phyloP scores from a whole-genome alignment of 495 filamentous ascomycete genomes.

The Aspergillus saccharolyticus region DNA sequence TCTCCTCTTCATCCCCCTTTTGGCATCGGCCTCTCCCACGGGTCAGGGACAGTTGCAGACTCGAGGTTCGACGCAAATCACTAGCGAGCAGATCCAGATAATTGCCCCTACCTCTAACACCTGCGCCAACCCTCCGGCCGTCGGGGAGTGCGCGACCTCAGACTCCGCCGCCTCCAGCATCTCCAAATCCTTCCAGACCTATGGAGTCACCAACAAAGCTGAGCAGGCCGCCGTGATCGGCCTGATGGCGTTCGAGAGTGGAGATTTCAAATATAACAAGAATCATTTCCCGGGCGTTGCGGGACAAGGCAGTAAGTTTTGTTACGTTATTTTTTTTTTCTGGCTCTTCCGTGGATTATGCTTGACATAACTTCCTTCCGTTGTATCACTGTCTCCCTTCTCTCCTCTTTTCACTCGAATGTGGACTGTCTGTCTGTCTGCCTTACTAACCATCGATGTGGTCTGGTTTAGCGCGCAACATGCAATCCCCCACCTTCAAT shows the following conservation, averaged over 20 bases:
- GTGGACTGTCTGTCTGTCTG: too few species aligned
- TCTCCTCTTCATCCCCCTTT: conserved; percentile 16
- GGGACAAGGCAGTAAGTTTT: conserved; percentile 65
- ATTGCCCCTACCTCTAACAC: conserved; percentile 42
- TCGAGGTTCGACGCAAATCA: conserved; percentile 18
- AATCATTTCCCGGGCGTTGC: conserved; percentile 56
- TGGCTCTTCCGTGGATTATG: neutral
- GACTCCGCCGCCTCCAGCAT: conserved; percentile 56
- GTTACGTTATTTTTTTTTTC: conserved; percentile 2
- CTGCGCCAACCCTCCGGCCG: conserved; percentile 18
- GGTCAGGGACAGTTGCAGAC: neutral
- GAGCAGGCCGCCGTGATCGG: conserved; percentile 61
- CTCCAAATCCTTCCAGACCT: conserved; percentile 49
- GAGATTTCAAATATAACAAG: conserved; percentile 61
- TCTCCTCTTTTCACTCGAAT: too few species aligned
- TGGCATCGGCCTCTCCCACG: conserved; percentile 14
- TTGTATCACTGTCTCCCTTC: too few species aligned
- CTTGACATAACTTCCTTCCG: too few species aligned
- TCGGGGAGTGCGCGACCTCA: conserved; percentile 63
- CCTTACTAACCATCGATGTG: too few species aligned
- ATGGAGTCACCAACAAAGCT: conserved; percentile 46
- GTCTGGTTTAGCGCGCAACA: conserved; percentile 59
- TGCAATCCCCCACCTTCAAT: conserved; percentile 63
- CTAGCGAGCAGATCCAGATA: conserved; percentile 40
- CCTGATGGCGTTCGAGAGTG: conserved; percentile 64